These are phyloP conservation scores for Trichophyton schoenleinii DNA, from an alignment of 2,329 filamentous ascomycete genomes.

Conservation along the genomic window DNA sequence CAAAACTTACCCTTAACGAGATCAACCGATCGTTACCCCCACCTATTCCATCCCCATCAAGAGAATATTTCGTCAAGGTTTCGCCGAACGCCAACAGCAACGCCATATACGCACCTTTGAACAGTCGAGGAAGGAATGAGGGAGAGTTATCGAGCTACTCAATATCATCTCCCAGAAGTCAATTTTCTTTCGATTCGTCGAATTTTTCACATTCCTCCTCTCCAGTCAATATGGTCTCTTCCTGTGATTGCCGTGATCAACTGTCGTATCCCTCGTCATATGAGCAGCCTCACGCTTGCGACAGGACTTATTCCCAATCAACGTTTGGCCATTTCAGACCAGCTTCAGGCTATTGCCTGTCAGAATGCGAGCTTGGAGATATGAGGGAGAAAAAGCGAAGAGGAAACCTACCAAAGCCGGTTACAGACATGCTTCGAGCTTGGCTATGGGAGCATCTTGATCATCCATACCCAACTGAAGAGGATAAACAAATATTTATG, in stretches of 20 bases:
- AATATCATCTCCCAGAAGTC: background rate
- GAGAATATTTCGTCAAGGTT: slow-evolving; percentile 1
- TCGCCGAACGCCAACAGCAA: background rate
- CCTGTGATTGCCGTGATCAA: background rate
- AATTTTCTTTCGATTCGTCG: background rate
- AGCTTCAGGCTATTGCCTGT: background rate
- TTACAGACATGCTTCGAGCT: slow-evolving; percentile 64
- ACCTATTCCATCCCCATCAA: background rate
- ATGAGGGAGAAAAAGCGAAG: slow-evolving; percentile 45
- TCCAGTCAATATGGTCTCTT: background rate
- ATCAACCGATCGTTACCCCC: background rate
- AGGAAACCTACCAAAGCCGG: slow-evolving; percentile 82
- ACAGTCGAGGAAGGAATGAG: background rate
- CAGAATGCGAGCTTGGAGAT: slow-evolving; percentile 15
- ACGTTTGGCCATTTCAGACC: background rate
- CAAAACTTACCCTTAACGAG: background rate
- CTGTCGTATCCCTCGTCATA: slow-evolving; percentile 1
- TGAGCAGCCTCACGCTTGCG: slow-evolving; percentile 5
- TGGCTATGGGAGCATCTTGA: slow-evolving; percentile 70
- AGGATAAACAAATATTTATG: slow-evolving; percentile 75
- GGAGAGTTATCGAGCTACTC: background rate
- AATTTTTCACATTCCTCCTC: background rate
- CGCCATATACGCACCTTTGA: background rate
- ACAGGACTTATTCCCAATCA: background rate
- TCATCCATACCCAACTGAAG: slow-evolving; percentile 77